A percentile compares a stretch with the other conserved stretches of the same genome.
These are phyloP conservation scores for Fusarium acutatum DNA, from an alignment of 2,329 filamentous ascomycete species.

Conservation along the genomic window DNA sequence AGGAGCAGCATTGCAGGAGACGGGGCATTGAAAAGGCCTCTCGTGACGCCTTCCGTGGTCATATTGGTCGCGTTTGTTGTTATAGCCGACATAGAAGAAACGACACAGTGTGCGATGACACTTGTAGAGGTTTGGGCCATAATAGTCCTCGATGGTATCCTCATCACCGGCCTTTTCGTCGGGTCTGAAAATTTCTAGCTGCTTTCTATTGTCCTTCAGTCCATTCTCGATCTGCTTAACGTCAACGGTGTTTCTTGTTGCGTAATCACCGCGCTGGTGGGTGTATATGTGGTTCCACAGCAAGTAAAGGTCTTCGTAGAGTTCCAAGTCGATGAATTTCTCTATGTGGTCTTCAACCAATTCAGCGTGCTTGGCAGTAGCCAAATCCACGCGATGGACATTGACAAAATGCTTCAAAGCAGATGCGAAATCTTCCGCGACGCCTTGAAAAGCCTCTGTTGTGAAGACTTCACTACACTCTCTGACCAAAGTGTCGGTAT, in stretches of 20 bases:
- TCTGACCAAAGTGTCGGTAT: neutral
- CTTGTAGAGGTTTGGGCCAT: neutral
- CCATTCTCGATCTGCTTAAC: neutral
- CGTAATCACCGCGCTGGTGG: slow-evolving; percentile 1
- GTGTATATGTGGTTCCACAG: slow-evolving; percentile 13
- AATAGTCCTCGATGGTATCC: neutral
- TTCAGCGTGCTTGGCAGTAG: rapidly evolving
- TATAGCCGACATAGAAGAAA: neutral
- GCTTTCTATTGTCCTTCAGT: neutral
- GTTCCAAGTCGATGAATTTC: rapidly evolving
- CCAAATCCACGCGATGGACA: rapidly evolving
- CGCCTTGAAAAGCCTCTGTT: rapidly evolving
- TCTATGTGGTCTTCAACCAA: neutral
- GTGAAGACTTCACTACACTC: neutral
- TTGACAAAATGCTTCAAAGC: neutral
- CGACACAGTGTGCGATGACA: neutral
- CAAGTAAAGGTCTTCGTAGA: neutral
- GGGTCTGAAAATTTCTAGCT: too few relatives aligned
- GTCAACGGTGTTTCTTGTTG: neutral
- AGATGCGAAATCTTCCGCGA: neutral
- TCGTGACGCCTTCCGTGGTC: neutral
- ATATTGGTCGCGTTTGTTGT: neutral
- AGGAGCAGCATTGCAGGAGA: neutral
- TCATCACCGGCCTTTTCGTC: neutral
- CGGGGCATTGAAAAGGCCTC: neutral